phyloP scores from a whole-genome alignment of 768 basidiomycete genomes.

The Neoboletus magnificus region DNA sequence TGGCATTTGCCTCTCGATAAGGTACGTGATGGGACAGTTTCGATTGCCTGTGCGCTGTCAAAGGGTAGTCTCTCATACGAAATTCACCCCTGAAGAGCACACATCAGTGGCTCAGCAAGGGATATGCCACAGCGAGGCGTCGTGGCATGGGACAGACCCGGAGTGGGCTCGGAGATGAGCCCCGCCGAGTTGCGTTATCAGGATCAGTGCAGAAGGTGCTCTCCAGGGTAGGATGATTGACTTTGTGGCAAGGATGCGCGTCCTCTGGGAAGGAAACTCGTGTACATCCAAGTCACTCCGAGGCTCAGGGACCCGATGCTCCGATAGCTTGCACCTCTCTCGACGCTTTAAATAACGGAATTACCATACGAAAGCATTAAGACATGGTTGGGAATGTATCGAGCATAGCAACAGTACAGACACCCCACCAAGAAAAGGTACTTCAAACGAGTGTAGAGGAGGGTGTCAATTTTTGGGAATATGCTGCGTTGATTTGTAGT shows the following conservation, averaged over 20 bases:
- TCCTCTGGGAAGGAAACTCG: constrained; percentile 5
- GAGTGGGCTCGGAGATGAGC: constrained; percentile 9
- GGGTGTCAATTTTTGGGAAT: constrained; percentile 26
- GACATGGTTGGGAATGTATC: constrained; percentile 33
- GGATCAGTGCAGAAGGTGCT: background rate
- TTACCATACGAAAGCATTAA: constrained; percentile 38
- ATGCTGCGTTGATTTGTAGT: constrained; percentile 20
- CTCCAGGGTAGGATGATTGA: constrained; percentile 7
- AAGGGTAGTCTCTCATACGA: background rate
- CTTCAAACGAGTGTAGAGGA: constrained; percentile 29
- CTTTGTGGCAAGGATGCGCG: constrained; percentile 6
- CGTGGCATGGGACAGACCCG: constrained; percentile 7
- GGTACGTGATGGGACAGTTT: constrained; percentile 15
- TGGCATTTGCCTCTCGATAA: constrained; percentile 10
- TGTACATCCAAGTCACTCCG: constrained; percentile 6
- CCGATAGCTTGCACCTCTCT: constrained; percentile 8
- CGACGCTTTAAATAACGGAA: constrained; percentile 25
- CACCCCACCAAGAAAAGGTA: constrained; percentile 24
- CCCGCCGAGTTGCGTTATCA: constrained; percentile 3
- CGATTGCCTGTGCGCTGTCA: background rate
- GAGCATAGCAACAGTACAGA: constrained; percentile 36
- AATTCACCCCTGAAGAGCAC: constrained; percentile 5
- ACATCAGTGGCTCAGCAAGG: constrained; percentile 2
- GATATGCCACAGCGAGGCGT: constrained; percentile 9
- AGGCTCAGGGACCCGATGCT: constrained; percentile 6